Base-by-base conservation (phyloP, 2,329 filamentous ascomycete genomes). In the Tolypocladium inflatum region DNA sequence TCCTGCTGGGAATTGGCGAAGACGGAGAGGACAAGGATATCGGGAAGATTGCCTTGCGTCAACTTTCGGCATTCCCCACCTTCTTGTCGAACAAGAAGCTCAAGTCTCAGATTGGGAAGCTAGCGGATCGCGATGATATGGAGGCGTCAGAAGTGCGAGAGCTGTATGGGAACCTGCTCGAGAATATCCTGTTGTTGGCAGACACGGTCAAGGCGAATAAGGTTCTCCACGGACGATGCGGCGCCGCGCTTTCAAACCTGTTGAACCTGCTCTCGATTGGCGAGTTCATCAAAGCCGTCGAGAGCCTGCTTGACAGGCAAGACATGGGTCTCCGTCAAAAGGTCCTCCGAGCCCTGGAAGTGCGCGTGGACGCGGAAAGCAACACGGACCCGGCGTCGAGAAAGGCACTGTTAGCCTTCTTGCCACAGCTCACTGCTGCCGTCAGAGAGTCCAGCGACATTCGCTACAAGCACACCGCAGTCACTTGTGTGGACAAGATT, bases 401-500 rank as follows among this genome's bases (percentile, higher is more conserved):
- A 60, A 77, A 80, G 54, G 85, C 87, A 0, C 78, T 96, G 66
- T 78, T 96, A 41, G 82, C 85, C 13, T 94, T 97, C 78, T 70
- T 96, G 63, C 87, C 90, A 13, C 87, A 87, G 63, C 80, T 96
- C 61, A 90, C 89, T 21, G 80, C 82, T 23, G 89, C 95, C 52
- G 84, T 99, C 59, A 79, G 87, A 57, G 82, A 88, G 55, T 88
- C 89, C 8, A 77, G 81, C 38, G 86, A 94, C 63, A 82, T 88
- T 56, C 80, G 85, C 35, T 87, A 94, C 70, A 91, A 93, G 73
- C 87, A 91, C 66, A 91, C 90, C 13, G 90, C 92, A 1, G 86
- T 99, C 61, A 86, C 86, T 41, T 97, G 93, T 65, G 87, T 97
- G 51, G 92, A 97, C 74, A 90, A 90, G 71, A 95, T 99, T 62